Conservation (phyloP, 1,139 yeast genomes). For the Yamadazyma sp. region DNA sequence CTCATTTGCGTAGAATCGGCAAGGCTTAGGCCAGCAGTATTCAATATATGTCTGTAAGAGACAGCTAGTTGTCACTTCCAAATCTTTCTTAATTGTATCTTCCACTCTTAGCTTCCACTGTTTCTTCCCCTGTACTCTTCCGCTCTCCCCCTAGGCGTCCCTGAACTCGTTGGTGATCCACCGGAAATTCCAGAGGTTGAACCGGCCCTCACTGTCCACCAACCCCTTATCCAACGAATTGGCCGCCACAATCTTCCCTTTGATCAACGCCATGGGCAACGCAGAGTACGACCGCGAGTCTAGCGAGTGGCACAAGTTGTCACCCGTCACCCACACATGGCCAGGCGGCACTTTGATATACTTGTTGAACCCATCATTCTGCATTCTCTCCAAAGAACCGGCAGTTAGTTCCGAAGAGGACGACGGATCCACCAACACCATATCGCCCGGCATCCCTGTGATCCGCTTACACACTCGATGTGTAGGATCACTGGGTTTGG, state of each 20-base stretch:
- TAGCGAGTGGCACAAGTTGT: slow-evolving; percentile 81
- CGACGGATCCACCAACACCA: slow-evolving; percentile 78
- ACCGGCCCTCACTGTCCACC: slow-evolving; percentile 25
- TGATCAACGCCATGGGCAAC: slow-evolving; percentile 81
- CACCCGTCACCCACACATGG: slow-evolving; percentile 97
- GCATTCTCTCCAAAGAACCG: slow-evolving; percentile 25
- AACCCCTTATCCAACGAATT: slow-evolving; percentile 41
- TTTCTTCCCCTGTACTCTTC: not conserved
- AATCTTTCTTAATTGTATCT: no score
- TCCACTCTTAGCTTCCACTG: not conserved
- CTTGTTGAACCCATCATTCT: slow-evolving; percentile 52
- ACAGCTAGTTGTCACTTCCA: no score
- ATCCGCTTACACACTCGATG: slow-evolving; percentile 89
- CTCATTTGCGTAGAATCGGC: slow-evolving; percentile 34
- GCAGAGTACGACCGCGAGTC: slow-evolving; percentile 90
- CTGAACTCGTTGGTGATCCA: slow-evolving; percentile 47
- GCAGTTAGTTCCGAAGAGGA: slow-evolving; percentile 54
- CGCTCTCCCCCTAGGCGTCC: not conserved
- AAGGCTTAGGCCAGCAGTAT: slow-evolving; percentile 21
- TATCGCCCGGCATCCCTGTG: slow-evolving; percentile 95
- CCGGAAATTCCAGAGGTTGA: slow-evolving; percentile 54
- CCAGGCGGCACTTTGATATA: slow-evolving; percentile 78
- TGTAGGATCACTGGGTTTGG: slow-evolving; percentile 85
- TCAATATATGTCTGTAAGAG: no score
- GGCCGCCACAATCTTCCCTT: slow-evolving; percentile 84